These are phyloP conservation scores for Juglanconis juglandina DNA, from an alignment of 2,329 filamentous ascomycete genomes.

Conservation along the genomic window DNA sequence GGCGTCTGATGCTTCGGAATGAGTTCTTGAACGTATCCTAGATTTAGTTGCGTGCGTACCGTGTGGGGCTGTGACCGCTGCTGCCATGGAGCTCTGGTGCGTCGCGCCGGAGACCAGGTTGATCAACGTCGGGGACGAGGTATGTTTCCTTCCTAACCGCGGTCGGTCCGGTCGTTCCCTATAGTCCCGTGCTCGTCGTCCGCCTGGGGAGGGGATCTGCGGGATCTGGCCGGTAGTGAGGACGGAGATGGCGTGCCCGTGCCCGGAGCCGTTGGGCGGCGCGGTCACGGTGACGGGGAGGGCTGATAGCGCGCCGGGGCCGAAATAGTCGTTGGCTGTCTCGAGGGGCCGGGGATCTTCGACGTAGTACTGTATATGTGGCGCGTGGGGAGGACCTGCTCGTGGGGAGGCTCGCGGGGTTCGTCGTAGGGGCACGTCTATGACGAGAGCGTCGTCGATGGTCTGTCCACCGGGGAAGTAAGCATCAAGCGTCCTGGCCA, in stretches of 20 bases:
- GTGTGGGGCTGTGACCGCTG: slow-evolving; percentile 27
- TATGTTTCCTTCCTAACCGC: slow-evolving; percentile 67
- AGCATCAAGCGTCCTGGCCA: slow-evolving; percentile 72
- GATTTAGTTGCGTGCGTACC: slow-evolving; percentile 37
- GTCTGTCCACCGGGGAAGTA: slow-evolving; percentile 85
- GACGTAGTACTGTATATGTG: slow-evolving; percentile 47
- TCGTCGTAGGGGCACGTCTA: slow-evolving; percentile 74
- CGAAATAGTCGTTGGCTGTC: slow-evolving; percentile 77
- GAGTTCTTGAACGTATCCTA: slow-evolving; percentile 52
- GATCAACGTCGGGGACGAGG: slow-evolving; percentile 73
- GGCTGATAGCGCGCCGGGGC: slow-evolving; percentile 51
- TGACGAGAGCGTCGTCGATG: slow-evolving; percentile 84
- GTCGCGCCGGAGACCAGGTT: slow-evolving; percentile 49
- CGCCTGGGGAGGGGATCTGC: slow-evolving; percentile 78
- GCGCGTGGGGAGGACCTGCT: slow-evolving; percentile 41
- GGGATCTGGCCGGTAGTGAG: slow-evolving; percentile 77
- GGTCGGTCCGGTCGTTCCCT: slow-evolving; percentile 58
- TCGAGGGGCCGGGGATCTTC: slow-evolving; percentile 67
- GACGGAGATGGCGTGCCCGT: slow-evolving; percentile 63
- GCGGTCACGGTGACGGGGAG: slow-evolving; percentile 38
- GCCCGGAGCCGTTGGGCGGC: slow-evolving; percentile 31
- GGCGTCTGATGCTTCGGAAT: slow-evolving; percentile 55
- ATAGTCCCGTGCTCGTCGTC: slow-evolving; percentile 51
- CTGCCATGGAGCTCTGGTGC: slow-evolving; percentile 34
- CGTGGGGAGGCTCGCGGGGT: slow-evolving; percentile 80